Evolutionary conservation across 805 yeast species (phyloP).

Genomic region (Cyberlindnera galapagoensis): DNA sequence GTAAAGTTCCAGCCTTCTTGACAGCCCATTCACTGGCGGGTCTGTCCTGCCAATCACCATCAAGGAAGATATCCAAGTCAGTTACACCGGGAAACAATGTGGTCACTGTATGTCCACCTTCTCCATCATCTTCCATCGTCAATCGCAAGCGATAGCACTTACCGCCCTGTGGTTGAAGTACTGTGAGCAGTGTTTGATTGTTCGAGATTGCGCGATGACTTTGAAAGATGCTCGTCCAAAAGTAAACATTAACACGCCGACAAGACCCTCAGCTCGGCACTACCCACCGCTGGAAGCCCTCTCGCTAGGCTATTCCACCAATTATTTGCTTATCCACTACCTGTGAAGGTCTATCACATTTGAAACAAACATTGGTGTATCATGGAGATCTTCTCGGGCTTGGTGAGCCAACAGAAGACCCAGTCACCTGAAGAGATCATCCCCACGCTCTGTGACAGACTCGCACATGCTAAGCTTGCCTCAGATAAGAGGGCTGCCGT

Average conservation of each 20-base stretch:
- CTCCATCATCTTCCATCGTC: neutral
- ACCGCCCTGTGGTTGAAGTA: no score
- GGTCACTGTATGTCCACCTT: slow-evolving; percentile 1
- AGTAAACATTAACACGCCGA: no score
- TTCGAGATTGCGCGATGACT: no score
- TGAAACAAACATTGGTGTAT: no score
- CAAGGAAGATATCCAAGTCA: slow-evolving; percentile 22
- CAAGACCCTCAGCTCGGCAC: no score
- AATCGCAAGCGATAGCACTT: no score
- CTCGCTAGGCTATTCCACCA: no score
- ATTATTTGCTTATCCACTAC: no score
- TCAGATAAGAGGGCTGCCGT: slow-evolving; percentile 90
- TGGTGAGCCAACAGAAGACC: slow-evolving; percentile 40
- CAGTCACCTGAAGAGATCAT: slow-evolving; percentile 77
- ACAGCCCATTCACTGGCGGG: slow-evolving; percentile 44
- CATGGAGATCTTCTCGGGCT: slow-evolving; percentile 37
- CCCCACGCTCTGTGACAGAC: slow-evolving; percentile 80
- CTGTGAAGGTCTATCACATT: no score
- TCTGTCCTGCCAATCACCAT: slow-evolving; percentile 28
- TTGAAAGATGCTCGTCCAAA: no score
- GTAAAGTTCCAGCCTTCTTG: slow-evolving; percentile 40
- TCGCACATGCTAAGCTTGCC: slow-evolving; percentile 72
- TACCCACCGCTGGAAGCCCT: no score
- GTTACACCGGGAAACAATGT: slow-evolving; percentile 16
- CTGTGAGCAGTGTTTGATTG: no score